phyloP scores from a whole-genome alignment of 2,329 filamentous ascomycete genomes.

The Colletotrichum navitas region DNA sequence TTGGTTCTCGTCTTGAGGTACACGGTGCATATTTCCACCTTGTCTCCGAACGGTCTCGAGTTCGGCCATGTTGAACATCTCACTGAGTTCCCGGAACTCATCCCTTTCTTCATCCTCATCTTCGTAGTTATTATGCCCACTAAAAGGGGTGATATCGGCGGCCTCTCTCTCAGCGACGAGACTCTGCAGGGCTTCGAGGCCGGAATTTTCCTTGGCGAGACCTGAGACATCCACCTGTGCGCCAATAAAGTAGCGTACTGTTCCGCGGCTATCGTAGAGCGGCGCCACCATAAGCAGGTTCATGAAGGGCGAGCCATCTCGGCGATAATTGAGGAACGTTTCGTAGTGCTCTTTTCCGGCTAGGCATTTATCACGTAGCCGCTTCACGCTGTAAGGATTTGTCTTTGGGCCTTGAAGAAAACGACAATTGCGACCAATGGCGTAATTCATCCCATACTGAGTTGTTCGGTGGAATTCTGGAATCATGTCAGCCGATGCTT shows the following conservation, averaged over 20 bases:
- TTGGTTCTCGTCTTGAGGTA: conserved; percentile 59
- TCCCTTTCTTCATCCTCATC: conserved; percentile 52
- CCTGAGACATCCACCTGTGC: conserved; percentile 80
- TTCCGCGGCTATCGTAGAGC: conserved; percentile 75
- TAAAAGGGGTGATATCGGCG: conserved; percentile 43
- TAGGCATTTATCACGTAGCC: conserved; percentile 71
- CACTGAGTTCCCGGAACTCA: conserved; percentile 74
- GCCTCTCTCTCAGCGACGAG: conserved; percentile 55
- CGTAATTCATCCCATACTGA: conserved; percentile 80
- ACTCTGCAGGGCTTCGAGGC: conserved; percentile 71
- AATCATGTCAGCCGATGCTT: background rate
- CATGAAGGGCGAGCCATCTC: conserved; percentile 83
- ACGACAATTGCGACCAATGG: conserved; percentile 81
- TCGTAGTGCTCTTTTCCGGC: conserved; percentile 79
- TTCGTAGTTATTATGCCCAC: conserved; percentile 45
- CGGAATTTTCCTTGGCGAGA: conserved; percentile 74
- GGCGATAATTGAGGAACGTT: conserved; percentile 81
- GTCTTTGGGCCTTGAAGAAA: conserved; percentile 83
- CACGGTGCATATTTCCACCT: conserved; percentile 73
- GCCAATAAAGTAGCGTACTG: conserved; percentile 76
- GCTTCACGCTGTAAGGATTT: conserved; percentile 70
- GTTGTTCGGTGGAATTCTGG: conserved; percentile 80
- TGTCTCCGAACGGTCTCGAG: conserved; percentile 72
- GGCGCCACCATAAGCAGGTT: conserved; percentile 82
- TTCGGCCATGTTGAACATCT: conserved; percentile 78